Base-by-base conservation (phyloP, 2,329 filamentous ascomycete genomes). In the Diaporthe citrichinensis region DNA sequence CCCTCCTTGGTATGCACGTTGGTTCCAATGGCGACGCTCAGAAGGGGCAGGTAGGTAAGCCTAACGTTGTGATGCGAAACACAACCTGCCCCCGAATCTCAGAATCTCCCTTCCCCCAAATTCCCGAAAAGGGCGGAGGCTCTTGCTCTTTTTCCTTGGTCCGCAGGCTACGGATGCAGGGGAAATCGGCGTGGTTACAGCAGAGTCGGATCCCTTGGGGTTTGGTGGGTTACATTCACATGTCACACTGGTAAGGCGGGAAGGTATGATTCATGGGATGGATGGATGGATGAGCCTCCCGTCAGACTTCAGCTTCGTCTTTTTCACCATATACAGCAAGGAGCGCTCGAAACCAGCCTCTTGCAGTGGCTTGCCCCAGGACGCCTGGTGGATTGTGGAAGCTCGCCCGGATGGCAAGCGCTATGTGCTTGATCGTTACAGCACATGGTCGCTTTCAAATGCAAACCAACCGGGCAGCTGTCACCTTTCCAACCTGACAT, bases 181-280 rank as follows among this genome's bases (percentile, higher is more conserved):
- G 65, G 65, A 39, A 41, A 31, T 10, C 36, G 49, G 49, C 23
- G 49, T 41, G 65, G 65, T 55, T 69, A 55, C 65, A 69, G 65
- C 49, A 69, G 65, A 69, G 65, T 69, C 49, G 17, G 65, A 69
- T 69, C 65, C 65, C 65, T 34, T 39, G 23, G 31, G 46, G n/a
- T 17, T 31, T 39, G 65, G 65, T 69, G 65, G 65, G 65, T 69
- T 69, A 69, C 65, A 69, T 69, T 20, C 46, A 55, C 58, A 55
- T 69, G 65, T 23, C 46, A 69, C 34, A 39, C 62, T 36, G 31
- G 61, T 34, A n/a, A 10, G 41, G 28, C 20, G 46, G 62, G 15
- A 53, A 28, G 41, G 41, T 31, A 25, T 68, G 46, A 17, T 53
- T 17, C 31, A 20, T 17, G 12, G 15, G 41, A 65, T n/a, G 62